Conservation (phyloP, 306 rosid genomes). For the Malus fusca region DNA sequence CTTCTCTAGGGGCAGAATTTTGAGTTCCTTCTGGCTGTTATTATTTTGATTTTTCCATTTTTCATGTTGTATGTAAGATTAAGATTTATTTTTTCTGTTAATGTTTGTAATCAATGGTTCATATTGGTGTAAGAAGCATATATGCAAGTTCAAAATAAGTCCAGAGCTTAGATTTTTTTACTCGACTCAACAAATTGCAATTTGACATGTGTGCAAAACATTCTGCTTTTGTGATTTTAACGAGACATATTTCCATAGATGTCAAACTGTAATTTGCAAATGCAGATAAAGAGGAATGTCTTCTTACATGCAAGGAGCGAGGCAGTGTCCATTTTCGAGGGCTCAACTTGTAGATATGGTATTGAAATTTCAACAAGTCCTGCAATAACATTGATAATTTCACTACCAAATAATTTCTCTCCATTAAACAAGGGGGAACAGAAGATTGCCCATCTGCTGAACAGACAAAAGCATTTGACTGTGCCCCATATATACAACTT, state of each 20-base stretch:
- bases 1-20: constrained; percentile 38
- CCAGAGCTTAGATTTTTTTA: neutral
- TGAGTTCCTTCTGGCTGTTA: constrained; percentile 9
- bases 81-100: constrained; percentile 17
- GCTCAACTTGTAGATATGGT: no score
- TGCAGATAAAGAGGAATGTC: neutral
- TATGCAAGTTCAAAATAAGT: neutral
- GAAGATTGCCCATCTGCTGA: constrained; percentile 20
- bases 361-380: neutral
- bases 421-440: neutral
- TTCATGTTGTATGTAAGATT: constrained; percentile 31
- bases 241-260: rapidly evolving
- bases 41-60: constrained; percentile 16
- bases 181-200: no score
- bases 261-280: no score
- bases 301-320: neutral
- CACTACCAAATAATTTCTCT: neutral
- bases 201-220: no score
- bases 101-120: constrained; percentile 35
- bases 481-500: constrained; percentile 43
- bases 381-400: neutral
- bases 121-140: constrained; percentile 8
- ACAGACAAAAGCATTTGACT: constrained; percentile 26
- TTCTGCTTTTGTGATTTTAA: no score
- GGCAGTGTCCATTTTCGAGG: no score